These are phyloP conservation scores for Tulasnella sp. DNA, from an alignment of 768 basidiomycete species.

Conservation along the genomic window DNA sequence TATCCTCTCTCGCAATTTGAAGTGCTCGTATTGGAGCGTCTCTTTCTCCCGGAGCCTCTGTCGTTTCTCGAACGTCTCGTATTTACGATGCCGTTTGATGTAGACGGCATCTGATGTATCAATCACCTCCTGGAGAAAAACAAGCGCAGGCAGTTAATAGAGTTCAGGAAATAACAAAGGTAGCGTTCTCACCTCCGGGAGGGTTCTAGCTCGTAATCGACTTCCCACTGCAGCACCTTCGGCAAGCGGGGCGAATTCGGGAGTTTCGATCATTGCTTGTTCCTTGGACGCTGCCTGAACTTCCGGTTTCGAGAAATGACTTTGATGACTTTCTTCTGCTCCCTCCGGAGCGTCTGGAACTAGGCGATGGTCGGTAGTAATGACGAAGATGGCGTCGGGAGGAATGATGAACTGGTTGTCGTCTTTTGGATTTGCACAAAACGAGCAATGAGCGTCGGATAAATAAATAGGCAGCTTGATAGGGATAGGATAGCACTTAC, in stretches of 20 bases:
- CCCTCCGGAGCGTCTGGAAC: slow-evolving; percentile 37
- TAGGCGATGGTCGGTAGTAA: slow-evolving; percentile 62
- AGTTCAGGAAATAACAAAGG: not conserved
- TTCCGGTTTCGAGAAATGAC: slow-evolving; percentile 71
- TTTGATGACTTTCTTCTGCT: slow-evolving; percentile 45
- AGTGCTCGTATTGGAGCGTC: slow-evolving; percentile 84
- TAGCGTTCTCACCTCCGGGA: slow-evolving; percentile 57
- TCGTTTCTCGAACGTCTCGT: slow-evolving; percentile 79
- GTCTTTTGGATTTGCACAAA: slow-evolving; percentile 34
- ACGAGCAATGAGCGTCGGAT: not conserved
- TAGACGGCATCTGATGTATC: slow-evolving; percentile 78
- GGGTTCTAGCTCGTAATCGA: slow-evolving; percentile 57
- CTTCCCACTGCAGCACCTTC: slow-evolving; percentile 52
- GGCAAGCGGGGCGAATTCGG: slow-evolving; percentile 48
- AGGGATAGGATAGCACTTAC: slow-evolving; percentile 47
- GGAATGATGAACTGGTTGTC: slow-evolving; percentile 70
- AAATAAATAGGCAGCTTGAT: not conserved
- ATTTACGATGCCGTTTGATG: slow-evolving; percentile 75
- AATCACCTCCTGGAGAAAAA: slow-evolving; percentile 38
- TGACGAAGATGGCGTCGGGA: slow-evolving; percentile 51
- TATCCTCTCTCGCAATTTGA: slow-evolving; percentile 82
- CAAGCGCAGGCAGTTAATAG: not conserved
- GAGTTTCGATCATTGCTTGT: slow-evolving; percentile 69
- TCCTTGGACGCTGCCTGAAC: slow-evolving; percentile 63
- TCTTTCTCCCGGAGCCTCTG: slow-evolving; percentile 83